Evolutionary conservation across 768 basidiomycete genomes (phyloP).

Genomic region (Agaricus subrufescens): DNA sequence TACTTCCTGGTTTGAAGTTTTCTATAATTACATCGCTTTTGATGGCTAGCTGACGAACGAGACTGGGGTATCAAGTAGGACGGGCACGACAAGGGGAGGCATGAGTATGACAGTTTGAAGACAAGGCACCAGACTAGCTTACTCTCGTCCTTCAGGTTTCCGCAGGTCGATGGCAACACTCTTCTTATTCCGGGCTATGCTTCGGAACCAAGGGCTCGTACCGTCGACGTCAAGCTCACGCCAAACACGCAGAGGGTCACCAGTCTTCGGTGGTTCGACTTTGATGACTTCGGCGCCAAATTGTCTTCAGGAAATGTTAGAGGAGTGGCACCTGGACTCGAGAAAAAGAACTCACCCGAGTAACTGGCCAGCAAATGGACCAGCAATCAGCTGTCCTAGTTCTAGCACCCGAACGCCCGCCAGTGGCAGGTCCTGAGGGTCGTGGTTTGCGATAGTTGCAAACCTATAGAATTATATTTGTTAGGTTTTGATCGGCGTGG

Average conservation of each 20-base stretch:
- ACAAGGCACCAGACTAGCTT: conserved; percentile 10
- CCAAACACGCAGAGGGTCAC: conserved; percentile 69
- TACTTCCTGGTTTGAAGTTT: conserved; percentile 75
- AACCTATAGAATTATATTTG: background rate
- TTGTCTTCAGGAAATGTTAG: conserved; percentile 36
- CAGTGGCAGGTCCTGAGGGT: conserved; percentile 43
- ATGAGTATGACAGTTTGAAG: background rate
- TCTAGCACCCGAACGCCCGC: conserved; percentile 63
- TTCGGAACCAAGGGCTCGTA: conserved; percentile 71
- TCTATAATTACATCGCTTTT: conserved; percentile 66
- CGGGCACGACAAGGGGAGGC: background rate
- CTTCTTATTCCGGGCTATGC: conserved; percentile 70
- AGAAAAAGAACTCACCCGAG: conserved; percentile 42
- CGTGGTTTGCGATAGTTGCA: conserved; percentile 10
- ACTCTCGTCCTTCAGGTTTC: conserved; percentile 29
- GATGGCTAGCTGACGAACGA: conserved; percentile 56
- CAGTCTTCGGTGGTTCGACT: conserved; percentile 56
- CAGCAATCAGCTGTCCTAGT: conserved; percentile 67
- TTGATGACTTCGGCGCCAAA: conserved; percentile 74
- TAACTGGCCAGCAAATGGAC: conserved; percentile 69
- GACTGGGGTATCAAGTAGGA: conserved; percentile 26
- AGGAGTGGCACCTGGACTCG: background rate
- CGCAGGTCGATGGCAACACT: conserved; percentile 65
- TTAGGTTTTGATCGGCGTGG: background rate
- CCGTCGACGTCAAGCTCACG: conserved; percentile 68